Evolutionary conservation across 2,329 filamentous ascomycete genomes (phyloP), one percentile per base, ranked within the genome.

Genomic region (Samsoniella hepiali): DNA sequence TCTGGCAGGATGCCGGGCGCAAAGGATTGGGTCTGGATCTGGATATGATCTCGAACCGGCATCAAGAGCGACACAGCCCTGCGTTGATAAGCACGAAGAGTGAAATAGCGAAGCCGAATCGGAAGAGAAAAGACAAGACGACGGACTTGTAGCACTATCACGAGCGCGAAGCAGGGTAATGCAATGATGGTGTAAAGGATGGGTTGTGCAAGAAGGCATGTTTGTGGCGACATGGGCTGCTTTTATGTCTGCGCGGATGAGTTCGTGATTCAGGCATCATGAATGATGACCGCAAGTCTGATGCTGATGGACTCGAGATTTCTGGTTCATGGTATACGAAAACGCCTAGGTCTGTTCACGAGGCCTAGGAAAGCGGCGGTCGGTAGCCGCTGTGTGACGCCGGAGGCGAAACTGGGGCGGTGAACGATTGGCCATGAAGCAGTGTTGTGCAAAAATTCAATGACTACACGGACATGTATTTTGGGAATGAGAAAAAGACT

Each of bases 1-100:
- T 71, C 68, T 3, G 81, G 81, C 22, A 83, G 72, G 47, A 73
- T 13, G 17, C 58, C 58, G 9, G 58, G 47, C 17, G 58, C 44
- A 27, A 60, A 44, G 34, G 71, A 66, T n/a, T 72, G 71, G 50
- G 69, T 74, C 65, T 68, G 68, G 62, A 65, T 64, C 15, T 34
- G 60, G 34, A 68, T 36, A 42, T 64, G 65, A 31, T 63, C 58
- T 40, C 53, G 31, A 34, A 61, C 51, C 62, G 69, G 70, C 70
- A 72, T 73, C 67, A 63, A 68, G 58, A 34, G 56, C 36, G n/a
- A 34, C 17, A 17, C 36, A 44, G 8, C 15, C 10, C 31, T 51
- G 29, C 31, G 22, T 55, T 36, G 7, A 5, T 5, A 49, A 40
- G 22, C 53, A 7, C 11, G 2, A 27, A 22, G 8, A 55, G 53